phyloP scores from a whole-genome alignment of 345 rosid species.

The Rhodamnia rubescens region DNA sequence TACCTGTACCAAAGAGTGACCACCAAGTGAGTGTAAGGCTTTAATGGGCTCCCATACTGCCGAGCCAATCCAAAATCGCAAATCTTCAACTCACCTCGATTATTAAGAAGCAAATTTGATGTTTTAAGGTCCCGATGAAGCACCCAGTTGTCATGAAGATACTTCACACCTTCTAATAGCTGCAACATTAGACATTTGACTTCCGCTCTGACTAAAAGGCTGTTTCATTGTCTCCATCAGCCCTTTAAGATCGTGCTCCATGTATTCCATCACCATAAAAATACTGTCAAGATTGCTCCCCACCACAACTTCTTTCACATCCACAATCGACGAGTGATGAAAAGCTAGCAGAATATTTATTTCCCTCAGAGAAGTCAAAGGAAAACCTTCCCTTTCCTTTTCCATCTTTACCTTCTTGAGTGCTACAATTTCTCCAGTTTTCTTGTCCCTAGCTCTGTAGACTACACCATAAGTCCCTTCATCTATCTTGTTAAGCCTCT shows the following conservation, averaged over 20 bases:
- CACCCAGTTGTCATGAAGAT: constrained; percentile 99
- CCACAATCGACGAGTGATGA: constrained; percentile 90
- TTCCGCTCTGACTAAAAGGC: constrained; percentile 97
- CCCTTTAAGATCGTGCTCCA: constrained; percentile 98
- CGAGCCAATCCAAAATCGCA: constrained; percentile 99
- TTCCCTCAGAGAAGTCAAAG: constrained; percentile 87
- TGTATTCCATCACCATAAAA: constrained; percentile 99
- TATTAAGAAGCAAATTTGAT: constrained; percentile 89
- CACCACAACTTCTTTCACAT: constrained; percentile 98
- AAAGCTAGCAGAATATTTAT: constrained; percentile 95
- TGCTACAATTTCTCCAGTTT: constrained; percentile 91
- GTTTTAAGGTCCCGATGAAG: constrained; percentile 98
- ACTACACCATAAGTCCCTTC: constrained; percentile 99
- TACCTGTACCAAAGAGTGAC: constrained; percentile 99
- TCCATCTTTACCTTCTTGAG: constrained; percentile 99
- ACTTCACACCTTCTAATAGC: constrained; percentile 81
- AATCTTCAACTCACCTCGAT: constrained; percentile 92
- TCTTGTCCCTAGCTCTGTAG: constrained; percentile 90
- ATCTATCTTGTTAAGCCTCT: constrained; percentile 94
- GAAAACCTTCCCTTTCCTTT: constrained; percentile 99
- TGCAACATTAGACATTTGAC: constrained; percentile 98
- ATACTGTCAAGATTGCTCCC: constrained; percentile 93
- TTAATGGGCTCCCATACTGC: constrained; percentile 94
- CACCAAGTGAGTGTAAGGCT: constrained; percentile 96
- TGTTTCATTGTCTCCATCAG: constrained; percentile 98